Evolutionary conservation across 805 yeast species (phyloP), one percentile per base, ranked within the genome.

Genomic region (Millerozyma acaciae): DNA sequence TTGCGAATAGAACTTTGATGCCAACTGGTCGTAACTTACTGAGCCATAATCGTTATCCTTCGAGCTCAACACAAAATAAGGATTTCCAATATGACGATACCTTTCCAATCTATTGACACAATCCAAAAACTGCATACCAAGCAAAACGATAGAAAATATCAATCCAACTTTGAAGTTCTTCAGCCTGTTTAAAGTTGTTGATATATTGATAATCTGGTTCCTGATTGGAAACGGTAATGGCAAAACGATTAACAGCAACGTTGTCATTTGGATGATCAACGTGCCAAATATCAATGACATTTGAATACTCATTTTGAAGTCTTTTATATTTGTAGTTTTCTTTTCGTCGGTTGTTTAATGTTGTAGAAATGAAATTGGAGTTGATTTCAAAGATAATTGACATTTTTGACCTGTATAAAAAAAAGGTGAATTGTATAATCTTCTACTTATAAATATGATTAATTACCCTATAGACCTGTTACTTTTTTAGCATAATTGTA

Each of bases 1-100:
- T 52, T 78, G 84, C 24, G 78, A 68, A 45, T 76, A 78, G 37
- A 80, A 78, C 39, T 78, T 73, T 29, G 75, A 61, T 4, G 82
- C 84, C 42, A 76, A 55, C 39, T 66, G 72, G 15, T 78, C 82
- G 23, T 64, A 55, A 26, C 70, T 62, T 28, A 70, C 58, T 2
- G 41, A 19, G 17, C 19, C 26, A 24, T 33, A 36, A 8, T 20
- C 16, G 14, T 31, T 37, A 35, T 22, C 34, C 16, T 33, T 35
- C 8, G 43, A 21, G 9, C 26, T 17, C 18, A 13, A 16, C 15
- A 35, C 34, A 27, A 32, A 55, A 37, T 51, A 50, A 4, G 63
- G 55, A 30, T 45, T 50, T 18, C 39, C 48, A 7, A 40, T 18
- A 24, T 36, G 42, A 21, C 42, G 40, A 36, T 40, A 52, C 34